Percentiles rank a stretch among this genome's conserved stretches.
Evolutionary conservation across 2,329 filamentous ascomycete species (phyloP).

Genomic region (Fusarium sp.): DNA sequence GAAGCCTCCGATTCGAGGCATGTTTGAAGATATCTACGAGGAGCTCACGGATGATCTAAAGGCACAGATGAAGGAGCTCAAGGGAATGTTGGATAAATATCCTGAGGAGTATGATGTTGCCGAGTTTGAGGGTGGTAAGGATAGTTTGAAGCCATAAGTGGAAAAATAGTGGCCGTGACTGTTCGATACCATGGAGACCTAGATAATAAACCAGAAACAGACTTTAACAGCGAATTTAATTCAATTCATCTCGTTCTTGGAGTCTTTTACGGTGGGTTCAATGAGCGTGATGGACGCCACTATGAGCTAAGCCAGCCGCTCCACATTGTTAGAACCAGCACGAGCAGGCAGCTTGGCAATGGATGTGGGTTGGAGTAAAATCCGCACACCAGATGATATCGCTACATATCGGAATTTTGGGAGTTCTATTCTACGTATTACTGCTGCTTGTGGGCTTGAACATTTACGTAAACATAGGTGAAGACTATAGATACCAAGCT

Average conservation of each 20-base stretch:
- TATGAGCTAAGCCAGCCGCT: slow-evolving; percentile 35
- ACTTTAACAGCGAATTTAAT: background rate
- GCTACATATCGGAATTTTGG: no score
- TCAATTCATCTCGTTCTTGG: background rate
- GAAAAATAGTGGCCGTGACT: background rate
- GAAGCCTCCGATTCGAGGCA: slow-evolving; percentile 77
- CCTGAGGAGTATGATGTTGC: slow-evolving; percentile 91
- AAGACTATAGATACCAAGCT: no score
- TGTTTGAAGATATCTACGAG: slow-evolving; percentile 94
- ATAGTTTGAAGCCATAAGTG: slow-evolving; percentile 64
- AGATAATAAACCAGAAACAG: background rate
- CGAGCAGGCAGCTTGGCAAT: no score
- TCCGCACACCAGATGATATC: no score
- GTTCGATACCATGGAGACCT: background rate
- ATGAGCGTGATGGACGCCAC: slow-evolving; percentile 25
- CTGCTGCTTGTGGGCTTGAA: no score
- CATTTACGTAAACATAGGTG: no score
- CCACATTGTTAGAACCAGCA: slow-evolving; percentile 20
- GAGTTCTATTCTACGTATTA: no score
- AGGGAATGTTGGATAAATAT: slow-evolving; percentile 83
- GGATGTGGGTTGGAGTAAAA: no score
- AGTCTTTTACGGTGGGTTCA: slow-evolving; percentile 15
- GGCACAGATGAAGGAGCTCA: slow-evolving; percentile 79
- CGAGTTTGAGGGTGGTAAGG: slow-evolving; percentile 80
- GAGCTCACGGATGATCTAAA: slow-evolving; percentile 83